These are phyloP conservation scores for Eustoma russellianum DNA, from an alignment of 257 asterid genomes.

Conservation along the genomic window DNA sequence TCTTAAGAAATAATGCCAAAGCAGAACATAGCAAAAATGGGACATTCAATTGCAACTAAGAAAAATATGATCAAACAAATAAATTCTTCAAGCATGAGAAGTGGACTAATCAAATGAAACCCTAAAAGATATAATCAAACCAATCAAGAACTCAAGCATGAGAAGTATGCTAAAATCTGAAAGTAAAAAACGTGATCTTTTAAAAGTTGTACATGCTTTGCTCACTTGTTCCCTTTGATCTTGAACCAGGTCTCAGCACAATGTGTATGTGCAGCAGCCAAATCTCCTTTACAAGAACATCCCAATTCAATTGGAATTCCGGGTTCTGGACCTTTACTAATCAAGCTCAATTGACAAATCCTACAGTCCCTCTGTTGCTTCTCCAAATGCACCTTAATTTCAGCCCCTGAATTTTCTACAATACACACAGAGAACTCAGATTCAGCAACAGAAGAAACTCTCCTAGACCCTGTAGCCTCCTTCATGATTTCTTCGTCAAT, in stretches of 20 bases:
- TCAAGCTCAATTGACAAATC: conserved; percentile 76
- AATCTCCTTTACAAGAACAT: conserved; percentile 78
- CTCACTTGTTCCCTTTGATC: conserved; percentile 91
- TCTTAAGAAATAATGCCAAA: too few species aligned
- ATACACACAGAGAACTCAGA: conserved; percentile 33
- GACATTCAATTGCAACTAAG: neutral
- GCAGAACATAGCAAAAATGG: neutral
- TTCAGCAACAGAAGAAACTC: conserved; percentile 33
- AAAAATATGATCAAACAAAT: neutral
- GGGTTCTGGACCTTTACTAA: conserved; percentile 39
- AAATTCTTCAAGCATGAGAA: neutral
- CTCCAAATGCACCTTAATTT: conserved; percentile 26
- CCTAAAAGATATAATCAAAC: neutral
- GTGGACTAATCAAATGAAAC: neutral
- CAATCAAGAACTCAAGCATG: neutral
- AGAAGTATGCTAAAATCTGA: neutral
- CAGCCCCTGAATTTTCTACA: conserved; percentile 19
- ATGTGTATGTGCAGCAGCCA: conserved; percentile 77
- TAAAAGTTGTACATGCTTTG: neutral
- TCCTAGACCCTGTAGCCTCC: conserved; percentile 33
- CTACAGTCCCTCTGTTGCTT: conserved; percentile 59
- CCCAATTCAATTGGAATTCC: conserved; percentile 79
- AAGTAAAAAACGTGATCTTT: neutral
- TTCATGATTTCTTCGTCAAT: conserved; percentile 15
- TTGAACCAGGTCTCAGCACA: conserved; percentile 96